Base-by-base conservation (phyloP, 352 stramenopile species). In the Pythium plurisporium region DNA sequence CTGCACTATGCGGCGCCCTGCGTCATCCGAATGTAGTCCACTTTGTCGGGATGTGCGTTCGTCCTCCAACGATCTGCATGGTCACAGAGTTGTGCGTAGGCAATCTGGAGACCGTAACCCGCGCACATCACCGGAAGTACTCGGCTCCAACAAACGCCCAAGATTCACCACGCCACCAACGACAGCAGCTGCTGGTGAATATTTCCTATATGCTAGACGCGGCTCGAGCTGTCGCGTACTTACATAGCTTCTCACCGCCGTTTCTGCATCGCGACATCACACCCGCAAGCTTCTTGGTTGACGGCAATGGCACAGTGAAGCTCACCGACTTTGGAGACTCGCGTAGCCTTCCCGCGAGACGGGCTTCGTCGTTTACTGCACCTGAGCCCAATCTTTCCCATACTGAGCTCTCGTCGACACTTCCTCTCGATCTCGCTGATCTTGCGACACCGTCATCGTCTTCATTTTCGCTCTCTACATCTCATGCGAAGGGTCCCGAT, bases 231-330 rank as follows among this genome's bases (percentile, higher is more conserved):
- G 73, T 91, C 0, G 79, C 79, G 1, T 91, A 91, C 38, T 41
- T 58, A 29, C 50, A 58, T 40, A 58, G 50, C 50, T 58, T 58
- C 29, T 40, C 50, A 20, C 43, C 79, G 15, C 64, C 78, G 5
- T 89, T 93, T 62, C 49, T 93, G 12, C 81, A 91, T 34, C 79
- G 82, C 5, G 81, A 91, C 55, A 87, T 93, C 56, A 90, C 89
- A 27, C 79, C 81, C 0, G 67, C 62, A 27, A 93, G 89, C 63
- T 91, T 91, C 51, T 64, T 91, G 2, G 69, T 93, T 12, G 77
- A 87, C 19, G 55, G 49, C 10, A 67, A 73, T 15, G 59, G 70
- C 17, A 56, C 66, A 2, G 64, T 67, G 40, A 78, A 78, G 27
- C 58, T 64, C 10, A 37, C 25, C 2, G 46, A 55, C 25, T 52